Base-by-base conservation (phyloP, 768 basidiomycete species). In the Kwoniella heveanensis region DNA sequence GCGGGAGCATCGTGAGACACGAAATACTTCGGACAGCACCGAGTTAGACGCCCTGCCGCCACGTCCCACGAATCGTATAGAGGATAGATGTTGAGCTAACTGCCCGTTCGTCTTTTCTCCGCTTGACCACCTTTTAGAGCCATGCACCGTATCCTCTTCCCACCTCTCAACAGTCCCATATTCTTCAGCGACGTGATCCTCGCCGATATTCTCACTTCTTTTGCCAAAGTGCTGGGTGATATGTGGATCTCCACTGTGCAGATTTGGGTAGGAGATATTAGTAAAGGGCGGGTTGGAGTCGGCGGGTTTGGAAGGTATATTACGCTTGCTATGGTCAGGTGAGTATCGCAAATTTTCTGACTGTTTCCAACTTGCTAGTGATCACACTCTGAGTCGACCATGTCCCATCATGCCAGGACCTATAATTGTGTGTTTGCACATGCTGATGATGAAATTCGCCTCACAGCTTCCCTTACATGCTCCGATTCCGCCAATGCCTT, bases 151-250 rank as follows among this genome's bases (percentile, higher is more conserved):
- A 96, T 92, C 74, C 71, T 92, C 24, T 84, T 88, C 54, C 85
- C 89, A n/a, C 81, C 86, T 0, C 73, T 83, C 44, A 82, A 83
- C 56, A 82, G 83, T 46, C 85, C 88, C 4, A 83, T 92, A 44
- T 87, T 88, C 77, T 99, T 99, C 80, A 87, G 88, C 27, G 96
- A 99, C 77, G 87, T 99, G 24, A 86, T 98, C 48, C 87, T 95
- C 62, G 94, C 95, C 63, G 96, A 98, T 83, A 86, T 98, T 65
- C 85, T 94, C 73, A 99, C 96, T 1, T 97, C 94, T 1, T 95
- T 91, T 74, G 94, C 96, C 36, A 97, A 96, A 82, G 92, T 99
- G 44, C 82, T 97, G 21, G 95, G 95, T 13, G 96, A 98, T 74
- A 82, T 93, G 46, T 97, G 91, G 91, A 82, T 97, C 48, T 92